Conservation (phyloP, 176 grass and related monocot species). For the Zoysia japonica region DNA sequence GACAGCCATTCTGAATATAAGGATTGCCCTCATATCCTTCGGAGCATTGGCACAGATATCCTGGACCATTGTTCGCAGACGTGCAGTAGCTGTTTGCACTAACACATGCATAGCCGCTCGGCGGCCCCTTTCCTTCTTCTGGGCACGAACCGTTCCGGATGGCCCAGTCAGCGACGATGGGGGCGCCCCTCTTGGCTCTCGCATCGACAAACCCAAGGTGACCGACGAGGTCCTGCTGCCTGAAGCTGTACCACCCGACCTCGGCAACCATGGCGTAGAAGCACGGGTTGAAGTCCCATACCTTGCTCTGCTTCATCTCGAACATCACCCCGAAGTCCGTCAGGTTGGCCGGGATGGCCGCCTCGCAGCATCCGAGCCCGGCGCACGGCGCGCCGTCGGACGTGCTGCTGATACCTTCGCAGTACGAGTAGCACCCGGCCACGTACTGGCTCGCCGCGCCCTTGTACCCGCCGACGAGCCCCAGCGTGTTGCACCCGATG, state of each 20-base stretch:
- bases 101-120: conserved; percentile 15
- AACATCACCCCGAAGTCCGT: neutral
- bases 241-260: conserved; percentile 49
- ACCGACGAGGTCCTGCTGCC: neutral
- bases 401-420: conserved; percentile 34
- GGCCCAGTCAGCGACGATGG: conserved; percentile 27
- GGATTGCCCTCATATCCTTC: conserved; percentile 40
- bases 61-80: conserved; percentile 18
- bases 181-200: neutral
- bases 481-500: conserved; percentile 33
- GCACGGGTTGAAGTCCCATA: conserved; percentile 43
- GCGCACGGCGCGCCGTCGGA: conserved; percentile 11
- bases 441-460: neutral
- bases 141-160: conserved; percentile 35
- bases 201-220: neutral
- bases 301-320: neutral
- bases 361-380: conserved; percentile 41
- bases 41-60: conserved; percentile 44
- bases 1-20: conserved; percentile 34
- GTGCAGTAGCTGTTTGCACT: conserved; percentile 42
- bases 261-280: conserved; percentile 44
- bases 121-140: neutral
- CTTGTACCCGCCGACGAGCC: neutral
- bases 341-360: conserved; percentile 33
- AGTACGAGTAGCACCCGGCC: conserved; percentile 47